Evolutionary conservation across 1,284 basidiomycete species (phyloP).

Genomic region (Mycena citricolor): DNA sequence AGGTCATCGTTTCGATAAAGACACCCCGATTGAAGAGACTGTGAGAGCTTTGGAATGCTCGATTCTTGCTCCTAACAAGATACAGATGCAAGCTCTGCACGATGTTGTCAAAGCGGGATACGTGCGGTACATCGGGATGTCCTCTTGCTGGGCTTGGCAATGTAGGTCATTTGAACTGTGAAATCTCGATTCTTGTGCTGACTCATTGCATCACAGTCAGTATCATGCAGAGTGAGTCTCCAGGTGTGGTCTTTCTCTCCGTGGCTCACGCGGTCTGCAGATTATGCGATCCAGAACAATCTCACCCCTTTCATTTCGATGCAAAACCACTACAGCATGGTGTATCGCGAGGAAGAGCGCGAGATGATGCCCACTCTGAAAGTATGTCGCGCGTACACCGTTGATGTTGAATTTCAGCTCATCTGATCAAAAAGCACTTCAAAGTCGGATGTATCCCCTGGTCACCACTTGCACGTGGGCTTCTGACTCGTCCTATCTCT

Average conservation of each 20-base stretch:
- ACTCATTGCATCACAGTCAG: conserved; percentile 33
- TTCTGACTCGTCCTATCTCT: conserved; percentile 41
- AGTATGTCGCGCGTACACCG: conserved; percentile 26
- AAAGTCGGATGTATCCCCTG: conserved; percentile 47
- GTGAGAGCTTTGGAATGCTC: conserved; percentile 26
- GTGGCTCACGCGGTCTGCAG: conserved; percentile 6
- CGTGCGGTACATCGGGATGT: conserved; percentile 66
- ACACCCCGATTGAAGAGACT: conserved; percentile 61
- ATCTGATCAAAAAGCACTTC: conserved; percentile 11
- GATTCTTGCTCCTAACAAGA: background rate
- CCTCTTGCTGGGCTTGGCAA: conserved; percentile 40
- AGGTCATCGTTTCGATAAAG: conserved; percentile 61
- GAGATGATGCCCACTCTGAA: conserved; percentile 53
- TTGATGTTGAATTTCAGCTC: background rate
- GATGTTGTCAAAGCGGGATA: conserved; percentile 53
- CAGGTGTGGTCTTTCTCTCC: background rate
- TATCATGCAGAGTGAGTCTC: conserved; percentile 46
- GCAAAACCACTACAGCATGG: conserved; percentile 46
- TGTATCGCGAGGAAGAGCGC: conserved; percentile 49
- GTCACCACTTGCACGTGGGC: conserved; percentile 52
- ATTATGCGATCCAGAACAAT: conserved; percentile 34
- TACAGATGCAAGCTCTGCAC: conserved; percentile 32
- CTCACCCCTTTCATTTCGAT: conserved; percentile 52
- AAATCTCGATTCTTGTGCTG: background rate
- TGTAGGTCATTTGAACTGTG: background rate